Evolutionary conservation across 2,329 filamentous ascomycete genomes (phyloP), one percentile per base, ranked within the genome.

Genomic region (Chrysosphaeria jannelii): DNA sequence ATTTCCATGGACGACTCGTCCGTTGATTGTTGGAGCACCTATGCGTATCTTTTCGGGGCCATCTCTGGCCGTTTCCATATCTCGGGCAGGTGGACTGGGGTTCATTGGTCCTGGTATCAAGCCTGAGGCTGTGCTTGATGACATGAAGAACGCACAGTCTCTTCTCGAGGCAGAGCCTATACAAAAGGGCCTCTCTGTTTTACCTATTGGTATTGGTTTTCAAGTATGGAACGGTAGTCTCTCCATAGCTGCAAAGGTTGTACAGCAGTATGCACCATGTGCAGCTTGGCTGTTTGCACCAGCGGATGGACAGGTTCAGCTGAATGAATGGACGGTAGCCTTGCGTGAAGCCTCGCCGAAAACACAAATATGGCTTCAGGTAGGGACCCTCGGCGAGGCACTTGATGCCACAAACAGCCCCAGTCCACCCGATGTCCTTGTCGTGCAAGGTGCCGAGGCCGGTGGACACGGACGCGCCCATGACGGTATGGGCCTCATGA

Each of bases 211-310:
- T 28, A 45, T 68, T 4, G 66, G 64, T 25, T 63, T 71, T 39
- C 49, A 70, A 25, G 54, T 60, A 21, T 59, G 57, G 26, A 40
- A 51, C 24, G 37, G 42, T 12, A 44, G 44, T 13, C 33, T 44
- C 2, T n/a, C 28, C 1, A n/a, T 44, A 47, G 2, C 36, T 60
- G 3, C 51, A 53, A 2, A 31, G 5, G 25, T 67, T 8, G 42
- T 72, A 10, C 35, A 36, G 13, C 41, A 46, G 28, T 52, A 62
- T 37, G 41, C 40, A 0, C 62, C 64, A 2, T 53, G 51, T 3
- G 64, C 60, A 1, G 46, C 65, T 6, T 72, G 66, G 66, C 49
- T 72, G 22, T 71, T 70, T 34, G 65, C 64, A 3, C 60, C 62
- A 2, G 41, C 45, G 15, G 42, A 45, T 5, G 37, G 47, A 10